Evolutionary conservation across 305 asterid species (phyloP).

Genomic region (Fraxinus paxiana): DNA sequence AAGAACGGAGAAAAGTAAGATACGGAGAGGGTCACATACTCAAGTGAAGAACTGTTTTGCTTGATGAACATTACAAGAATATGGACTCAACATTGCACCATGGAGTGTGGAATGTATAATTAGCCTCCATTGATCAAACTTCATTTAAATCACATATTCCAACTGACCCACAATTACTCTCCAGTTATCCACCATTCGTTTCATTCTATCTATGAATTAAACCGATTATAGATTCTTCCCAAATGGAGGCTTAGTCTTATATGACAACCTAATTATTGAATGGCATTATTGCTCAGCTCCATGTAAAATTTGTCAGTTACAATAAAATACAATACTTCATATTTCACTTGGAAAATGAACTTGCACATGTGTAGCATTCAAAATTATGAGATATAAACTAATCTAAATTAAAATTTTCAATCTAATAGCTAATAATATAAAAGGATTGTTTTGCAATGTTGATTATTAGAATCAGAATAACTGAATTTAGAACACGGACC

Average conservation of each 20-base stretch:
- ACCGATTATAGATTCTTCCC: neutral
- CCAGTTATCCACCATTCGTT: neutral
- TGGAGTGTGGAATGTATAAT: neutral
- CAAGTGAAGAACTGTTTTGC: neutral
- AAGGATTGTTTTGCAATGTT: neutral
- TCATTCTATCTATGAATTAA: neutral
- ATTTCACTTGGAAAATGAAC: neutral
- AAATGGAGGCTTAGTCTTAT: neutral
- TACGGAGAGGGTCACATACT: neutral
- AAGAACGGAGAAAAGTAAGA: neutral
- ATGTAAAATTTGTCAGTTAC: neutral
- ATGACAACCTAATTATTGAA: too few species aligned
- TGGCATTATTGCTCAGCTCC: neutral
- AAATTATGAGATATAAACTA: neutral
- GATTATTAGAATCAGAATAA: neutral
- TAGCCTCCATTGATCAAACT: neutral
- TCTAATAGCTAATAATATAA: neutral
- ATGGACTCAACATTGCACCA: neutral
- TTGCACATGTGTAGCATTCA: neutral
- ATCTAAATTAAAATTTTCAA: neutral
- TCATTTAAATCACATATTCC: neutral
- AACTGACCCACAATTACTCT: neutral
- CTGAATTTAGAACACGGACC: neutral
- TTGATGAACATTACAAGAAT: neutral
- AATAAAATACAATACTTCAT: neutral